These are phyloP conservation scores for Hortaea werneckii DNA, from an alignment of 2,329 filamentous ascomycete species.

Conservation along the genomic window DNA sequence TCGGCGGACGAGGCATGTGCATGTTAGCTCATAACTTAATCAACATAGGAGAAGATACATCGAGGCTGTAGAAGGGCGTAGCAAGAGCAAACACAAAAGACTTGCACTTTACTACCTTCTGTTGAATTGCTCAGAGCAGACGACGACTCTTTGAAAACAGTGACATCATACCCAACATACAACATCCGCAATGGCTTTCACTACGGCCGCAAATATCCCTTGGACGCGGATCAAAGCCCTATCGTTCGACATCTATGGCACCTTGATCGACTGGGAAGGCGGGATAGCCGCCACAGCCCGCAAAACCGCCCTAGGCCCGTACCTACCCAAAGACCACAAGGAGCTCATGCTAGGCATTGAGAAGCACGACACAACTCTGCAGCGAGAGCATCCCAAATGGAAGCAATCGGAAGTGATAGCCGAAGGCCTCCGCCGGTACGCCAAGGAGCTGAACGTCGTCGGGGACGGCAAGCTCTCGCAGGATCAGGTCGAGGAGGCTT, in stretches of 20 bases:
- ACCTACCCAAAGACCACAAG: constrained; percentile 35
- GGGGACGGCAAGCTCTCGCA: constrained; percentile 41
- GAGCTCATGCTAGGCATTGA: constrained; percentile 35
- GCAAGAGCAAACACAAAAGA: too few relatives aligned
- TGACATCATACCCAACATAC: too few relatives aligned
- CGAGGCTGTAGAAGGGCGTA: too few relatives aligned
- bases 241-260: constrained; percentile 72
- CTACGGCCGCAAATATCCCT: constrained; percentile 8
- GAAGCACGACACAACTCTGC: constrained; percentile 39
- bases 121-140: too few relatives aligned
- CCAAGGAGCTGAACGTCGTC: constrained; percentile 33
- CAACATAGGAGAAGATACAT: too few relatives aligned
- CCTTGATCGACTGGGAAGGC: constrained; percentile 68
- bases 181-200: background rate
- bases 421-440: constrained; percentile 22
- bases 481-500: constrained; percentile 30
- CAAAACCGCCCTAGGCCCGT: constrained; percentile 36
- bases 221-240: constrained; percentile 36
- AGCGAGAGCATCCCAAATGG: constrained; percentile 45
- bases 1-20: too few relatives aligned
- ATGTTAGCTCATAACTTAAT: too few relatives aligned
- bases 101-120: too few relatives aligned
- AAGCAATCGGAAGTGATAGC: constrained; percentile 47
- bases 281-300: constrained; percentile 49
- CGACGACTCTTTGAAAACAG: too few relatives aligned